Evolutionary conservation across 345 rosid genomes (phyloP).

Genomic region (Citrus glauca): DNA sequence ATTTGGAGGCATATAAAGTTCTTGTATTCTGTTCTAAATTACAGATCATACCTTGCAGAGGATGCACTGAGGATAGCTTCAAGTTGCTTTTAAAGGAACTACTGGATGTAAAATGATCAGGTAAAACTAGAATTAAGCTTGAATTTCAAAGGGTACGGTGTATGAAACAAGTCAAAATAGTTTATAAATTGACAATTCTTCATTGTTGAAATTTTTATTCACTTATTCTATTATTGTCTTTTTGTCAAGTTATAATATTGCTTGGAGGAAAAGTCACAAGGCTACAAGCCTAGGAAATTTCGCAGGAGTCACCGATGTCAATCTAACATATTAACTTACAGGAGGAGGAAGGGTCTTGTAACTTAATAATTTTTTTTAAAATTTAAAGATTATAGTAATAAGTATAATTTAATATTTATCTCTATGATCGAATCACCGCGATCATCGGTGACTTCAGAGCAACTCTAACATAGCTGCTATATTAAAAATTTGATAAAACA

Average conservation of each 20-base stretch:
- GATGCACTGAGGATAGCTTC: slow-evolving; percentile 35
- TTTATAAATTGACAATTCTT: neutral
- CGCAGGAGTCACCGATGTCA: neutral
- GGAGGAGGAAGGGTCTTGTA: neutral
- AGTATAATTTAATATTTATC: no score
- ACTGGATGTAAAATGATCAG: slow-evolving; percentile 23
- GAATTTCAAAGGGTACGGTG: neutral
- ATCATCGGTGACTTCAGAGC: no score
- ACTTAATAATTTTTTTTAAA: no score
- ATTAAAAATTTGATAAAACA: no score
- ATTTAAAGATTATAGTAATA: no score
- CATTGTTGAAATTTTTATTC: neutral
- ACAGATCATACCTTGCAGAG: slow-evolving; percentile 42
- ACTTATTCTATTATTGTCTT: neutral
- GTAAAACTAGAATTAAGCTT: slow-evolving; percentile 8
- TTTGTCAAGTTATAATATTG: neutral
- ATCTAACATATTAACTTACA: neutral
- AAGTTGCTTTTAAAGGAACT: slow-evolving; percentile 34
- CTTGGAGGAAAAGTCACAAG: neutral
- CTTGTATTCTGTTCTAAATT: slow-evolving; percentile 61
- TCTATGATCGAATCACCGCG: no score
- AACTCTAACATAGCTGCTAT: no score
- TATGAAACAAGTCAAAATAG: neutral
- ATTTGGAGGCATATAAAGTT: slow-evolving; percentile 41
- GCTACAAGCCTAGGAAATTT: neutral